Evolutionary conservation across 106 monocot species (phyloP).

Genomic region (Phalaenopsis aphrodite): DNA sequence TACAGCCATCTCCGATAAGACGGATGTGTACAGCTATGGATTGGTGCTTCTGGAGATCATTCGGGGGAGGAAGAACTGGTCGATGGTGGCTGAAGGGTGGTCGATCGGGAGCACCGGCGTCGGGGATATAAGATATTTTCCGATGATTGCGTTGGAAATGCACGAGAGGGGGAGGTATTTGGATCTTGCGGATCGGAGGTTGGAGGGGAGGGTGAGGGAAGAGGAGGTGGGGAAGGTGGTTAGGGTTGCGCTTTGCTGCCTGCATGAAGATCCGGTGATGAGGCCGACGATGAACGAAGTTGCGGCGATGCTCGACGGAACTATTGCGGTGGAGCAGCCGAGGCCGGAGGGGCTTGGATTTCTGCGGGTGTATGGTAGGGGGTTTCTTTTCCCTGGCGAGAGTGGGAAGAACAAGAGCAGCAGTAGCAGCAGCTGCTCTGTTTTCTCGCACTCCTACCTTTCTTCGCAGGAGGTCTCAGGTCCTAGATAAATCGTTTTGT

Average conservation of each 20-base stretch:
- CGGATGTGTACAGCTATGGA: conserved; percentile 86
- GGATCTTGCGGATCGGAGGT: conserved; percentile 49
- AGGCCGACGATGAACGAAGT: conserved; percentile 56
- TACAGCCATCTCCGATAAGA: conserved; percentile 59
- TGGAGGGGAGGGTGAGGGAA: conserved; percentile 39
- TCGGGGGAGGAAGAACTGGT: conserved; percentile 56
- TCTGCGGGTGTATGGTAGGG: conserved; percentile 37
- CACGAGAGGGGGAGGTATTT: conserved; percentile 44
- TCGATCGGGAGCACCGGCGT: background rate
- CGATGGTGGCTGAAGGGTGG: background rate
- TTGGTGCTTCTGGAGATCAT: conserved; percentile 82
- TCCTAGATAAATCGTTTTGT: conserved; percentile 18
- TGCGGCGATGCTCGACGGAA: conserved; percentile 48
- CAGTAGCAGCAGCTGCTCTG: background rate
- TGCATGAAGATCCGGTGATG: conserved; percentile 51
- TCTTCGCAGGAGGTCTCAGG: conserved; percentile 32
- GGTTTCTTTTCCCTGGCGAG: conserved; percentile 2
- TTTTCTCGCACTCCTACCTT: conserved; percentile 9
- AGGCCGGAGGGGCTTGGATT: conserved; percentile 45
- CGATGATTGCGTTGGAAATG: conserved; percentile 60
- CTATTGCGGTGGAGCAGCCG: conserved; percentile 27
- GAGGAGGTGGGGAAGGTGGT: conserved; percentile 49
- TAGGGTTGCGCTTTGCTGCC: conserved; percentile 51
- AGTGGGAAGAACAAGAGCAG: background rate
- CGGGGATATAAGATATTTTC: conserved; percentile 33